A percentile compares a stretch with the other conserved stretches of the same genome.
These are phyloP conservation scores for Carallia brachiata DNA, from an alignment of 345 rosid species.

Conservation along the genomic window DNA sequence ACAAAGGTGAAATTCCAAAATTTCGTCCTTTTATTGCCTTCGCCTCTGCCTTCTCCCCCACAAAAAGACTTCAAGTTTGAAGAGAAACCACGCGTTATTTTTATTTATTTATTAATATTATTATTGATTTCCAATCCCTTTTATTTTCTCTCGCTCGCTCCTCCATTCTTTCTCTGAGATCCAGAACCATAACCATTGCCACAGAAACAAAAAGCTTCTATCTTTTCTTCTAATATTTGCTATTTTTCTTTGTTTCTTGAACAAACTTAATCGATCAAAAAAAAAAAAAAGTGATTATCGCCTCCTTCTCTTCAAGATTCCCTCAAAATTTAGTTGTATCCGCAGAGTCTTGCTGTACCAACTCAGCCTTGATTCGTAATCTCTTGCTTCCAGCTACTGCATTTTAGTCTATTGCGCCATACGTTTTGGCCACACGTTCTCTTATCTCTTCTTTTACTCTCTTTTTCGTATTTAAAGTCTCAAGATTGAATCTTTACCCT, in stretches of 20 bases:
- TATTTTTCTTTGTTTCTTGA: constrained; percentile 1
- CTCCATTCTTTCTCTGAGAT: constrained; percentile 9
- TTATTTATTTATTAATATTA: too few species aligned
- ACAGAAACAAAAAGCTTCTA: not conserved
- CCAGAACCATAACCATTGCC: constrained; percentile 22
- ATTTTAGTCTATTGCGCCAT: constrained; percentile 30
- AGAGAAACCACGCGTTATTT: not conserved
- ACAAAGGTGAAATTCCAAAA: not conserved
- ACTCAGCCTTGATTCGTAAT: constrained; percentile 16
- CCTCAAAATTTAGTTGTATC: constrained; percentile 19
- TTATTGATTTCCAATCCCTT: not conserved
- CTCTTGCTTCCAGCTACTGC: constrained; percentile 28
- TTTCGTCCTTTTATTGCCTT: not conserved
- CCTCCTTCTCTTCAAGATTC: constrained; percentile 25
- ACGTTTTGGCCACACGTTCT: constrained; percentile 24
- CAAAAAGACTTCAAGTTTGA: not conserved
- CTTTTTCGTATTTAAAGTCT: not conserved
- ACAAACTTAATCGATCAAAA: not conserved
- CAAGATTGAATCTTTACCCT: not conserved
- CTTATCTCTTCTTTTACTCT: not conserved
- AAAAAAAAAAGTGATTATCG: constrained; percentile 22
- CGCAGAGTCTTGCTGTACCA: not conserved
- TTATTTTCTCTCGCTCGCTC: not conserved
- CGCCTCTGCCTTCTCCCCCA: not conserved
- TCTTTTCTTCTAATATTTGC: not conserved